A percentile compares a stretch with the other conserved stretches of the same genome.
Conservation (phyloP, 345 rosid genomes). For the Aquilaria sinensis region DNA sequence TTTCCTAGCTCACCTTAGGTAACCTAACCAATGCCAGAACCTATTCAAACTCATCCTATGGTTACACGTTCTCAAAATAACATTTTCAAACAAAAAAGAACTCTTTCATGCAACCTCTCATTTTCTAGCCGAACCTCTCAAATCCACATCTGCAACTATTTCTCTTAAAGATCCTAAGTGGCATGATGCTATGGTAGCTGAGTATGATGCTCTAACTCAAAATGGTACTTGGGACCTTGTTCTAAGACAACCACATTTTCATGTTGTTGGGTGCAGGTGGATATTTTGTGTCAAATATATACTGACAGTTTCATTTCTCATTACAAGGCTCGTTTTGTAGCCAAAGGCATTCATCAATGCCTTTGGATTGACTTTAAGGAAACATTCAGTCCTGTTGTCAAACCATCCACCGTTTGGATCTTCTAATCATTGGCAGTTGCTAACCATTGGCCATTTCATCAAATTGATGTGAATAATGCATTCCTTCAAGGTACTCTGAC, state of each 20-base stretch:
- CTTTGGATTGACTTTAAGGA: neutral
- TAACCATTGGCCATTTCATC: too few species aligned
- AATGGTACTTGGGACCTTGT: neutral
- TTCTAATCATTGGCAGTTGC: neutral
- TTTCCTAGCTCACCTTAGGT: too few species aligned
- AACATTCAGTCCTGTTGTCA: neutral
- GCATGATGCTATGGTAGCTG: neutral
- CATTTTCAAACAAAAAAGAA: too few species aligned
- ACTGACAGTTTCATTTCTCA: neutral
- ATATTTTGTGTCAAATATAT: neutral
- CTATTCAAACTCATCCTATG: neutral
- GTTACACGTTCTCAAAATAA: too few species aligned
- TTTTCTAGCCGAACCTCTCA: neutral
- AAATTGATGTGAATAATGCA: too few species aligned
- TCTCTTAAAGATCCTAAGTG: too few species aligned
- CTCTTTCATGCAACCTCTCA: neutral
- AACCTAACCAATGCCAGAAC: neutral
- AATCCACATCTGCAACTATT: too few species aligned
- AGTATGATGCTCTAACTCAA: neutral
- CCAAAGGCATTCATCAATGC: conserved; percentile 7
- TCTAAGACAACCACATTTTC: too few species aligned
- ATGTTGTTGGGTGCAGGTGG: neutral
- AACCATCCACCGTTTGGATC: neutral
- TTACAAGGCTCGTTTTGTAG: conserved; percentile 2
- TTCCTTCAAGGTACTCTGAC: too few species aligned